Evolutionary conservation across 257 asterid species (phyloP).

Genomic region (Nicotiana otophora): DNA sequence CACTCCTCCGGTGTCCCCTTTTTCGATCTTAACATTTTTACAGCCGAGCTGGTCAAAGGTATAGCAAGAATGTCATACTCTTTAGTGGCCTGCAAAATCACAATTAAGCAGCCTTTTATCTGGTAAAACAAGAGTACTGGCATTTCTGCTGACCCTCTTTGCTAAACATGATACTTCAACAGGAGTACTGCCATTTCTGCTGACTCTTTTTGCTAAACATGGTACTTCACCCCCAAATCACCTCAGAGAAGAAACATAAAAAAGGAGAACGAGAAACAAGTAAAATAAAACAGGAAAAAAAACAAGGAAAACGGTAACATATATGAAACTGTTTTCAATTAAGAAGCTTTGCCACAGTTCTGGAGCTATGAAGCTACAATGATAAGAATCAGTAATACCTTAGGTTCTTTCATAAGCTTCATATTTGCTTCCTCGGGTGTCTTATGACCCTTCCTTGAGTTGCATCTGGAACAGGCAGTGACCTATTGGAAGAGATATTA

Average conservation of each 20-base stretch:
- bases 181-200: neutral
- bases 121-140: neutral
- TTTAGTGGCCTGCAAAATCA: conserved; percentile 57
- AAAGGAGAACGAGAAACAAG: too few relatives aligned
- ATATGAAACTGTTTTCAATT: neutral
- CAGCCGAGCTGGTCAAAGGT: conserved; percentile 58
- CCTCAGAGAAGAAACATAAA: too few relatives aligned
- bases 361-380: too few relatives aligned
- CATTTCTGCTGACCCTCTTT: neutral
- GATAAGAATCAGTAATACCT: conserved; percentile 35
- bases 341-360: neutral
- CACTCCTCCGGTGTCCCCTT: conserved; percentile 86
- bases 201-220: neutral
- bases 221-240: too few relatives aligned
- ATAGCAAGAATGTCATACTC: conserved; percentile 73
- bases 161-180: neutral
- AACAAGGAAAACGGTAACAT: too few relatives aligned
- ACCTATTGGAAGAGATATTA: conserved; percentile 45
- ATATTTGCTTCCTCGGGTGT: conserved; percentile 74
- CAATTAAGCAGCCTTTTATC: neutral
- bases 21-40: conserved; percentile 55
- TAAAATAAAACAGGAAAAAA: too few relatives aligned
- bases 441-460: conserved; percentile 82
- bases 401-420: conserved; percentile 68
- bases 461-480: conserved; percentile 78